Percentiles rank a stretch among this genome's conserved stretches.
Evolutionary conservation across 176 grass and related monocot species (phyloP).

Genomic region (Dactylis glomerata): DNA sequence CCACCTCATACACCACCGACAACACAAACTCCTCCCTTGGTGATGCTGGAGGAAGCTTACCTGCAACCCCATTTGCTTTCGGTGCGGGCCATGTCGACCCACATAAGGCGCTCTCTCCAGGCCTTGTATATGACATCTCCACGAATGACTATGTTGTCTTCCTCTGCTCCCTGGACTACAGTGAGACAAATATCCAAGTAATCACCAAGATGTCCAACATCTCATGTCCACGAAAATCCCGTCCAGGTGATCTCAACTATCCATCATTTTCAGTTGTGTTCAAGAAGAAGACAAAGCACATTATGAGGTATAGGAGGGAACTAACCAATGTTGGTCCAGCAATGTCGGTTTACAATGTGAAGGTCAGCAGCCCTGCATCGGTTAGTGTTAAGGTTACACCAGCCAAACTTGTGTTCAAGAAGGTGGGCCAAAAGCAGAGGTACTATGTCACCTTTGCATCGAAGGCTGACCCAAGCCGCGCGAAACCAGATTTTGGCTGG

Average conservation of each 20-base stretch:
- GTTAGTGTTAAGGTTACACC: slow-evolving; percentile 60
- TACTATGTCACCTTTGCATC: slow-evolving; percentile 72
- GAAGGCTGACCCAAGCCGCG: slow-evolving; percentile 14
- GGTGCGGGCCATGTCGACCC: slow-evolving; percentile 90
- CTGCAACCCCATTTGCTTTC: slow-evolving; percentile 63
- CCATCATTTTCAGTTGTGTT: slow-evolving; percentile 84
- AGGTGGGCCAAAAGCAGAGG: slow-evolving; percentile 60
- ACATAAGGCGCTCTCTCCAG: slow-evolving; percentile 77
- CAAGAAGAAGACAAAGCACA: slow-evolving; percentile 33
- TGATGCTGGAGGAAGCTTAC: slow-evolving; percentile 64
- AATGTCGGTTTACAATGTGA: slow-evolving; percentile 56
- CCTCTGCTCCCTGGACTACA: slow-evolving; percentile 89
- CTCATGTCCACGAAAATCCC: slow-evolving; percentile 51
- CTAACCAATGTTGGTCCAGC: slow-evolving; percentile 71
- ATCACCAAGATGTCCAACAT: slow-evolving; percentile 72
- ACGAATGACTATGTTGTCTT: slow-evolving; percentile 72
- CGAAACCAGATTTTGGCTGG: slow-evolving; percentile 65
- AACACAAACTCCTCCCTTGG: slow-evolving; percentile 73
- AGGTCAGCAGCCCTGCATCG: slow-evolving; percentile 48
- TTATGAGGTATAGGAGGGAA: slow-evolving; percentile 66
- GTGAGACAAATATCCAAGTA: slow-evolving; percentile 55
- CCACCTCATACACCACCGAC: slow-evolving; percentile 67
- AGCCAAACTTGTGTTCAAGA: slow-evolving; percentile 59
- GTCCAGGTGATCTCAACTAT: slow-evolving; percentile 88
- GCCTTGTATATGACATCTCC: slow-evolving; percentile 77